Percentiles rank a stretch among this genome's conserved stretches.
Evolutionary conservation across 306 rosid genomes (phyloP).

Genomic region (cucumber (Cucumis sativus)): Cucumber_9930_V3 NC_026655.2:4167001-4167500

Average conservation of each 20-base stretch:
- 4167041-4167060: slow-evolving; percentile 15
- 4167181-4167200: slow-evolving; percentile 52
- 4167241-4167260: slow-evolving; percentile 43
- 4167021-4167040: slow-evolving; percentile 13
- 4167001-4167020: slow-evolving; percentile 20
- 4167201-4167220: slow-evolving; percentile 40
- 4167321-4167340: slow-evolving; percentile 26
- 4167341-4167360: slow-evolving; percentile 1
- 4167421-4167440: background rate
- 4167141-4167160: slow-evolving; percentile 24
- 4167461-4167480: background rate
- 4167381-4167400: background rate
- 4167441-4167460: background rate
- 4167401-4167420: background rate
- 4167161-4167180: slow-evolving; percentile 37
- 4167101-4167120: slow-evolving; percentile 40
- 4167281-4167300: slow-evolving; percentile 67
- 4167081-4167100: slow-evolving; percentile 44
- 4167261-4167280: slow-evolving; percentile 77
- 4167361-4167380: background rate
- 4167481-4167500: background rate
- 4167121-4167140: slow-evolving; percentile 35
- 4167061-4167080: slow-evolving; percentile 35
- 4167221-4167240: slow-evolving; percentile 47
- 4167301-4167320: slow-evolving; percentile 91